Evolutionary conservation across 768 basidiomycete genomes (phyloP).

Genomic region (Trametes cinnabarina): DNA sequence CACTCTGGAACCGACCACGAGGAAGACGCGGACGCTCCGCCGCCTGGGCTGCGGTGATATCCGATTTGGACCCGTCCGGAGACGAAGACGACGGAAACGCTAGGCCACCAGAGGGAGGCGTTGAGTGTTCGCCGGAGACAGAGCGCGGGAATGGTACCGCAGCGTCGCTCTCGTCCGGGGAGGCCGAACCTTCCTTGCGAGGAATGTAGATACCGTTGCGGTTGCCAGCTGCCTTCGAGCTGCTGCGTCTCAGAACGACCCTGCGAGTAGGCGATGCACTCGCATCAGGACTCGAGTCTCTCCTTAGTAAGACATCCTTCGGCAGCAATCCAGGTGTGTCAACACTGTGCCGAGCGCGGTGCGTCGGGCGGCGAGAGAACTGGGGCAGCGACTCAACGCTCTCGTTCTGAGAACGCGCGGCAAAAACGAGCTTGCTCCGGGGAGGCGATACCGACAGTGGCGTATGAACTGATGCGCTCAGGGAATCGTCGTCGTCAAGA

Average conservation of each 20-base stretch:
- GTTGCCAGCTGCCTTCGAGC: slow-evolving; percentile 47
- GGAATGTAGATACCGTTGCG: slow-evolving; percentile 50
- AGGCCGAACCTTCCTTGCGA: slow-evolving; percentile 26
- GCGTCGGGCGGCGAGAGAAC: slow-evolving; percentile 56
- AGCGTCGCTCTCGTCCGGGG: slow-evolving; percentile 32
- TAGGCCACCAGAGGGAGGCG: slow-evolving; percentile 29
- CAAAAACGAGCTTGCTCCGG: slow-evolving; percentile 51
- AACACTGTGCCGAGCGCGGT: slow-evolving; percentile 63
- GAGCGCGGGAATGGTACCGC: slow-evolving; percentile 67
- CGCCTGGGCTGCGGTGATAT: not conserved
- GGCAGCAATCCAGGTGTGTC: slow-evolving; percentile 44
- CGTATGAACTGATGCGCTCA: slow-evolving; percentile 30
- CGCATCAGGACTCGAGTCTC: slow-evolving; percentile 59
- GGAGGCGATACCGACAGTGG: slow-evolving; percentile 46
- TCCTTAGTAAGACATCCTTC: slow-evolving; percentile 34
- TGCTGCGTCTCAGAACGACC: slow-evolving; percentile 56
- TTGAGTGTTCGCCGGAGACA: slow-evolving; percentile 49
- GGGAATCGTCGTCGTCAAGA: slow-evolving; percentile 23
- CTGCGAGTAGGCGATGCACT: slow-evolving; percentile 39
- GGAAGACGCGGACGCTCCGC: slow-evolving; percentile 42
- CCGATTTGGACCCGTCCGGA: slow-evolving; percentile 21
- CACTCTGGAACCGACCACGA: slow-evolving; percentile 72
- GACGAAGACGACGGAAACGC: slow-evolving; percentile 21
- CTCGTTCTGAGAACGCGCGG: slow-evolving; percentile 43
- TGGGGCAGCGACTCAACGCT: slow-evolving; percentile 47